These are phyloP conservation scores for Ascochyta fabae DNA, from an alignment of 2,329 filamentous ascomycete genomes.

Conservation along the genomic window DNA sequence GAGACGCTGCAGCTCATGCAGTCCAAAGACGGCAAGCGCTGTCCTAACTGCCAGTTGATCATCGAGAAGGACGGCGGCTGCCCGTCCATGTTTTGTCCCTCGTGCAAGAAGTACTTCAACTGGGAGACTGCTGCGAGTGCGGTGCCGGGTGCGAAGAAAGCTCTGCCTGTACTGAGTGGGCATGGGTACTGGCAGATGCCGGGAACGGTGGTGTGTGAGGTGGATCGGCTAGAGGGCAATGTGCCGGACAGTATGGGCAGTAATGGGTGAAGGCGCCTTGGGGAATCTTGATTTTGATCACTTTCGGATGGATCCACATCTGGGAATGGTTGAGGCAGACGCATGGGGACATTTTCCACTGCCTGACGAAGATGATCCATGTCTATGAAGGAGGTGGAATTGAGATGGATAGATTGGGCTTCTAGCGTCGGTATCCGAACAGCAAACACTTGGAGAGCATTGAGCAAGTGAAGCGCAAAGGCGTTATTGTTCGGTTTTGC, in stretches of 20 bases:
- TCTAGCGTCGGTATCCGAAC: neutral
- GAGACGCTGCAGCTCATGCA: slow-evolving; percentile 33
- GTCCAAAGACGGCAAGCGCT: slow-evolving; percentile 33
- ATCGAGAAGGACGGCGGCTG: slow-evolving; percentile 43
- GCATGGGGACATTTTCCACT: neutral
- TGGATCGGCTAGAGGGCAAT: neutral
- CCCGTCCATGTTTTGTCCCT: slow-evolving; percentile 31
- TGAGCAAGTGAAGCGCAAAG: neutral
- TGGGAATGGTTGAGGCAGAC: neutral
- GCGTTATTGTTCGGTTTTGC: slow-evolving; percentile 1
- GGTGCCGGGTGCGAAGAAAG: slow-evolving; percentile 28
- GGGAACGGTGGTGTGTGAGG: slow-evolving; percentile 3
- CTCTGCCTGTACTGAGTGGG: neutral
- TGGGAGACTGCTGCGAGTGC: slow-evolving; percentile 34
- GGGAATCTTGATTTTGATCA: neutral
- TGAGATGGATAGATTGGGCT: neutral
- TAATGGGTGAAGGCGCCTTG: neutral
- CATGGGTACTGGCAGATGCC: slow-evolving; percentile 1
- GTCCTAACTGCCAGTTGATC: slow-evolving; percentile 39
- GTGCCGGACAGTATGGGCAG: neutral
- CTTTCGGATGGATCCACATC: neutral
- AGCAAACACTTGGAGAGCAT: too few species aligned
- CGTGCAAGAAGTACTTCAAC: slow-evolving; percentile 36
- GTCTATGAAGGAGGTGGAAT: neutral
- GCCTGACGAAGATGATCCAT: slow-evolving; percentile 3